Percentiles rank a stretch among this genome's conserved stretches.
Evolutionary conservation across 352 stramenopile genomes (phyloP).

Genomic region (Phytophthora megakarya): DNA sequence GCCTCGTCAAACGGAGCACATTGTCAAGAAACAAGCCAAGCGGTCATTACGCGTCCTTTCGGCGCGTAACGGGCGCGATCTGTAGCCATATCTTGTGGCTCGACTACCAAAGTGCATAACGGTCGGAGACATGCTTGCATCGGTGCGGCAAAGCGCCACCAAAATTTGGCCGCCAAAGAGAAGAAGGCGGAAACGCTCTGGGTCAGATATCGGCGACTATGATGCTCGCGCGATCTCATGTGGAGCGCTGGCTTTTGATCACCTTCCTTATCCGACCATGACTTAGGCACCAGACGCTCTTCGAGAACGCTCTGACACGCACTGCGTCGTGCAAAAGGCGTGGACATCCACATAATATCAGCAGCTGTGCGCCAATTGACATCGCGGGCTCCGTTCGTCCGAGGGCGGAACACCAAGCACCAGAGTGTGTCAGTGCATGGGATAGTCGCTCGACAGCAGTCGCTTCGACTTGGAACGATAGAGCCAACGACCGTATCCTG

Average conservation of each 20-base stretch:
- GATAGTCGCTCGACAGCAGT: conserved; percentile 28
- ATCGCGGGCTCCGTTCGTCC: conserved; percentile 2
- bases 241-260: conserved; percentile 4
- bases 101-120: conserved; percentile 23
- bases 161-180: conserved; percentile 26
- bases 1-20: conserved; percentile 24
- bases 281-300: conserved; percentile 19
- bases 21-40: conserved; percentile 31
- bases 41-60: conserved; percentile 25
- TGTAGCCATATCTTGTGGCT: conserved; percentile 26
- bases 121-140: background rate
- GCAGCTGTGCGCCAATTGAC: conserved; percentile 34
- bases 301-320: conserved; percentile 28
- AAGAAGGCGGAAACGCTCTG: conserved; percentile 13
- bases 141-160: conserved; percentile 21
- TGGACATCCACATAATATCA: conserved; percentile 16
- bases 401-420: conserved; percentile 6
- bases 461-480: conserved; percentile 22
- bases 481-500: conserved; percentile 14
- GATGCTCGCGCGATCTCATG: conserved; percentile 17
- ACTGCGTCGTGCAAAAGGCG: conserved; percentile 25
- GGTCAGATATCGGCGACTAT: conserved; percentile 2
- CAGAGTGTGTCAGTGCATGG: conserved; percentile 8
- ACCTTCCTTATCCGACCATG: conserved; percentile 13
- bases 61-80: conserved; percentile 18